Evolutionary conservation across 306 rosid genomes (phyloP), one percentile per base, ranked within the genome.

Genomic region (Fragaria vesca): DNA sequence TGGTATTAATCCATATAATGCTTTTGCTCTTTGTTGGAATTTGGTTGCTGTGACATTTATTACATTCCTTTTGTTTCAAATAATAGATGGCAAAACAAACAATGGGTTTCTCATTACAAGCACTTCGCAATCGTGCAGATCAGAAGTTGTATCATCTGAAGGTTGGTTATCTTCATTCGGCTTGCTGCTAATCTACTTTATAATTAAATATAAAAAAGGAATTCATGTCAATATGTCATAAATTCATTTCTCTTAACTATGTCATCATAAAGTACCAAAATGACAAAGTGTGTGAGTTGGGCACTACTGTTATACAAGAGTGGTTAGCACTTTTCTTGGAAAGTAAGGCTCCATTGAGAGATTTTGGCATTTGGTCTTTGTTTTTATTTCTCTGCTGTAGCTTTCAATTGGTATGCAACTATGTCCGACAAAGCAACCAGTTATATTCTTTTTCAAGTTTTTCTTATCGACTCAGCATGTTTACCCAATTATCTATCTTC

Each of bases 31-130:
- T 17, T 72, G 71, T 48, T 62, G 42, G 55, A 65, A 67, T 81
- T 60, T 73, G 48, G 52, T 36, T 80, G 5, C 11, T 55, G 4
- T 66, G 66, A 78, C 68, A 18, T 18, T 83, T 79, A 1, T 74
- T 68, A 71, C 40, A 52, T 72, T 62, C 42, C 71, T 12, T 66
- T 52, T 40, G 47, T 81, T 76, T 65, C 83, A 36, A 36, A 40
- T 51, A 83, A 78, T 74, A 95, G 97, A 95, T 95, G 98, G 98
- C 97, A 78, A 95, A 95, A 84, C 98, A 95, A 89, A 95, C 98
- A 48, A 91, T 95, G 98, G 97, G 90, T 38, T 95, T 92, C 82
- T 87, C 98, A 45, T 87, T 82, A 57, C 97, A 95, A 92, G 86
- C 95, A 18, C 78, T 95, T 82, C 80, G 83, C 66, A 89, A 82